Conservation (phyloP, 2,329 filamentous ascomycete species). For the Mycosphaerella sp. region DNA sequence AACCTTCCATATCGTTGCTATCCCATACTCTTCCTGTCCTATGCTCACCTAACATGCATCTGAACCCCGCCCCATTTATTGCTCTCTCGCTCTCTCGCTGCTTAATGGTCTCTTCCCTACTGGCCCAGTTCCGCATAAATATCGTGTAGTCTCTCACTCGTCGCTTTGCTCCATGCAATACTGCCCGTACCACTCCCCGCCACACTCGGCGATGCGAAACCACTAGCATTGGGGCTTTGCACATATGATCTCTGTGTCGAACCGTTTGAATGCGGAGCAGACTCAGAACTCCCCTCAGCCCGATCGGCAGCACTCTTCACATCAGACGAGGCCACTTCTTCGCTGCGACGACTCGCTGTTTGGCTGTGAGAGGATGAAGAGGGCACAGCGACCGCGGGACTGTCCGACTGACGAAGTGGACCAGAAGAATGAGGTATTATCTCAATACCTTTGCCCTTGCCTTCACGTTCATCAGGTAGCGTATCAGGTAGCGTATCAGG, state of each 20-base stretch:
- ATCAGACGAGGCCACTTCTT: no score
- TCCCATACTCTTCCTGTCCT: no score
- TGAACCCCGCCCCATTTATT: no score
- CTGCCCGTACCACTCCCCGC: neutral
- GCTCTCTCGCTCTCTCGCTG: no score
- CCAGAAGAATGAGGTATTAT: no score
- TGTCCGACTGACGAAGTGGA: no score
- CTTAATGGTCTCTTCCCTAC: neutral
- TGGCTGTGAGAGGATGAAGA: no score
- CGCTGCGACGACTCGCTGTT: no score
- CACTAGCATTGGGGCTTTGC: neutral
- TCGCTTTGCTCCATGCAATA: neutral
- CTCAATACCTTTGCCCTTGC: neutral
- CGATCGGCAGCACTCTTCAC: no score
- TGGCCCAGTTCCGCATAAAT: conserved; percentile 18
- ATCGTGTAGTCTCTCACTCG: conserved; percentile 12
- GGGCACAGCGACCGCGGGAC: no score
- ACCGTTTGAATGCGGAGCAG: neutral
- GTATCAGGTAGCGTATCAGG: neutral
- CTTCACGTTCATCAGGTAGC: neutral
- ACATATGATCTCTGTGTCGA: neutral
- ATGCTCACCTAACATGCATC: no score
- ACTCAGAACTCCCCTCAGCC: neutral
- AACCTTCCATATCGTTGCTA: no score
- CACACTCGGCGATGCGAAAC: neutral